A percentile compares a stretch with the other conserved stretches of the same genome.
Evolutionary conservation across 306 rosid genomes (phyloP).

Genomic region (Cicer bijugum): DNA sequence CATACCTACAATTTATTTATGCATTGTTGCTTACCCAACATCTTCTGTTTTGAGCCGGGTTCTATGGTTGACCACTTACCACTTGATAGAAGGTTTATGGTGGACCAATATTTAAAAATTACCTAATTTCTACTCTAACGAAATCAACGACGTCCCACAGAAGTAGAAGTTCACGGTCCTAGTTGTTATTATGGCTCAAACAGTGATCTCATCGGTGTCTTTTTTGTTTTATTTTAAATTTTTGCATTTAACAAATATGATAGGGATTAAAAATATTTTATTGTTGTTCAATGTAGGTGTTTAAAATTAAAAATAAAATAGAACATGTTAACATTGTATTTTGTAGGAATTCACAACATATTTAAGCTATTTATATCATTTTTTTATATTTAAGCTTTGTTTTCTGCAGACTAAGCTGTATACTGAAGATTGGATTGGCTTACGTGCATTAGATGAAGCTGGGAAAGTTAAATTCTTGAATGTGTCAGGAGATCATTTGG

Average conservation of each 20-base stretch:
- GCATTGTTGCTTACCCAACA: background rate
- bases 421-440: slow-evolving; percentile 57
- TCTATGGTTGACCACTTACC: too few relatives aligned
- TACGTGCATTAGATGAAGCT: slow-evolving; percentile 54
- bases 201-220: background rate
- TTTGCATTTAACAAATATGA: too few relatives aligned
- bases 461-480: slow-evolving; percentile 58
- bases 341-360: background rate
- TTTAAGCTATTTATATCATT: background rate
- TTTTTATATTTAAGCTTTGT: slow-evolving; percentile 23
- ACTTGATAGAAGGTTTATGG: too few relatives aligned
- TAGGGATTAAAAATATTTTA: too few relatives aligned
- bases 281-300: too few relatives aligned
- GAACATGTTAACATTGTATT: too few relatives aligned
- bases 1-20: slow-evolving; percentile 11
- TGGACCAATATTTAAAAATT: background rate
- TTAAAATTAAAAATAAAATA: too few relatives aligned
- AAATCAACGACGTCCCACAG: background rate
- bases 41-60: background rate
- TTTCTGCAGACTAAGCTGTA: slow-evolving; percentile 55
- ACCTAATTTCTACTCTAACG: background rate
- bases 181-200: background rate
- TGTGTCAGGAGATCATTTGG: slow-evolving; percentile 50
- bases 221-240: too few relatives aligned
- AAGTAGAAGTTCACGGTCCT: background rate